phyloP scores from a whole-genome alignment of 2,329 filamentous ascomycete genomes.

The Aspergillus eucalypticola region DNA sequence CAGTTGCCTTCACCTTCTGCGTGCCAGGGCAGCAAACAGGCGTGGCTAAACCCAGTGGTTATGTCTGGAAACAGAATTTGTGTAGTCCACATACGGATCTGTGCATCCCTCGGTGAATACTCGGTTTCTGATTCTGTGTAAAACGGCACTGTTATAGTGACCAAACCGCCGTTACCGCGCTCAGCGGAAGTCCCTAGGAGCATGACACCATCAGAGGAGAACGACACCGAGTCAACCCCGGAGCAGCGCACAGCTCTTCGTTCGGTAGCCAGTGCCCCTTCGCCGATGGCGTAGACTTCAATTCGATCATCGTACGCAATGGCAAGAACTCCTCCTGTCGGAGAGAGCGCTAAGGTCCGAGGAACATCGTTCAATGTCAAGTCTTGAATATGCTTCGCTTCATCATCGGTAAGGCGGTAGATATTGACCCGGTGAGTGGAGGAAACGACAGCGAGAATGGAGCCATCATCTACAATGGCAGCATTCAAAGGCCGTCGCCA shows the following conservation, averaged over 20 bases:
- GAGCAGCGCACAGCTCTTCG: slow-evolving; percentile 77
- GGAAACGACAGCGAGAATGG: slow-evolving; percentile 74
- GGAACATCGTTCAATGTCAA: slow-evolving; percentile 77
- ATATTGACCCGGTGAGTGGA: slow-evolving; percentile 82
- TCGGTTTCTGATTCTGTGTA: slow-evolving; percentile 63
- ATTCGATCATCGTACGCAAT: slow-evolving; percentile 87
- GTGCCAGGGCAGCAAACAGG: slow-evolving; percentile 61
- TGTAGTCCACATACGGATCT: slow-evolving; percentile 79
- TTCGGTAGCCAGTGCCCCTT: slow-evolving; percentile 64
- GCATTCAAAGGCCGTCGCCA: slow-evolving; percentile 72
- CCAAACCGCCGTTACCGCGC: slow-evolving; percentile 66
- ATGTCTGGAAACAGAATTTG: slow-evolving; percentile 82
- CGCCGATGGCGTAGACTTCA: slow-evolving; percentile 75
- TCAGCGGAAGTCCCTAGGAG: slow-evolving; percentile 73
- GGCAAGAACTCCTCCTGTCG: slow-evolving; percentile 77
- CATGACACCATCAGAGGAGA: slow-evolving; percentile 76
- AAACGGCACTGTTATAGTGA: slow-evolving; percentile 77
- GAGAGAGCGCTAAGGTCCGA: slow-evolving; percentile 75
- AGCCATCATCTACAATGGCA: slow-evolving; percentile 77
- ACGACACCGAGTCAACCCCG: slow-evolving; percentile 70
- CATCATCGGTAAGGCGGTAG: slow-evolving; percentile 68
- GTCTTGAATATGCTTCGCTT: slow-evolving; percentile 70
- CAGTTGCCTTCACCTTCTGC: slow-evolving; percentile 65
- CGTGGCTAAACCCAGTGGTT: slow-evolving; percentile 76
- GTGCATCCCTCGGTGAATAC: slow-evolving; percentile 55